phyloP scores from a whole-genome alignment of 1,139 yeast species.

The Torulaspora globosa region DNA sequence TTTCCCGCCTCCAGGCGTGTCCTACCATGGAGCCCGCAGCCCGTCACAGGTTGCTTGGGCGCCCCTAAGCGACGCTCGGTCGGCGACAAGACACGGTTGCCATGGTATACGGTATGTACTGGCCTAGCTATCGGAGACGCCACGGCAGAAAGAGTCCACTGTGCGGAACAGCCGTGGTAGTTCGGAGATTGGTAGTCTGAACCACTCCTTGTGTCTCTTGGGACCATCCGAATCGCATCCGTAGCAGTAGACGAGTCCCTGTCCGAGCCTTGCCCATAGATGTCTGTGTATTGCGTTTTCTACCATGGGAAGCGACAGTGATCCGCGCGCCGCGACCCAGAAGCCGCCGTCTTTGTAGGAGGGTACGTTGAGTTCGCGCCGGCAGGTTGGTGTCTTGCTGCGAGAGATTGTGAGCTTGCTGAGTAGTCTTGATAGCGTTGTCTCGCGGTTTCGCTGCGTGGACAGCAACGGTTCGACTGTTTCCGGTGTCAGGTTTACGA shows the following conservation, averaged over 20 bases:
- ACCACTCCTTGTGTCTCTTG: slow-evolving; percentile 35
- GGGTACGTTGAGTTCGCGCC: slow-evolving; percentile 2
- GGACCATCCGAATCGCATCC: slow-evolving; percentile 28
- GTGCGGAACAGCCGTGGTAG: slow-evolving; percentile 22
- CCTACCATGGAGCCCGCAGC: too few species aligned
- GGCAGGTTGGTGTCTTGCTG: neutral
- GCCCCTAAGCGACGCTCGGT: slow-evolving; percentile 1
- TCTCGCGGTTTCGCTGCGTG: neutral
- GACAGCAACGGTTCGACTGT: slow-evolving; percentile 15
- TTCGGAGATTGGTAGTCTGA: slow-evolving; percentile 28
- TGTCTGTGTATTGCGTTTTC: slow-evolving; percentile 27
- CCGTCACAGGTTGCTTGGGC: too few species aligned
- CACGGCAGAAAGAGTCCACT: slow-evolving; percentile 26
- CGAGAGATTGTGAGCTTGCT: neutral
- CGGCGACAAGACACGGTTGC: neutral
- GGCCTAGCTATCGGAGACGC: neutral
- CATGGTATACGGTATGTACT: neutral
- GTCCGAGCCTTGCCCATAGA: slow-evolving; percentile 33
- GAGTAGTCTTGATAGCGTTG: neutral
- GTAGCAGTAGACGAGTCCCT: slow-evolving; percentile 30
- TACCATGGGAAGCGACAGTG: slow-evolving; percentile 18
- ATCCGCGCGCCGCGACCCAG: slow-evolving; percentile 21
- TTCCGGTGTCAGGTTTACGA: slow-evolving; percentile 30
- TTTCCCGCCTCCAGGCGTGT: neutral
- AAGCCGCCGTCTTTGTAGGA: slow-evolving; percentile 30